Conservation (phyloP, 1,139 yeast genomes). For the Pichia sp. region DNA sequence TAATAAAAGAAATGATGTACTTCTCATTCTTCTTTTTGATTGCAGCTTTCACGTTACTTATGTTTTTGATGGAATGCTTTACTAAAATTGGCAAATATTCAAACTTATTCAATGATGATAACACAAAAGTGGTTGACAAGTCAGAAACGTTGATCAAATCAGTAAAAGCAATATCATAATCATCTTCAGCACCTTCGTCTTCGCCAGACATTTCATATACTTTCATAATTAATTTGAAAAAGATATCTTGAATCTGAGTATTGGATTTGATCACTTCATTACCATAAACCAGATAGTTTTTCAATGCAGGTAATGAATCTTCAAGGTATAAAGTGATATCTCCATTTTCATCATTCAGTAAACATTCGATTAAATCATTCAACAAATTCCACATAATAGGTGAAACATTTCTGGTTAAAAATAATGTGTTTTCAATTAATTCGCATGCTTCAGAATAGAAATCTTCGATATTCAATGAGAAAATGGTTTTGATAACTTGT, state of each 20-base stretch:
- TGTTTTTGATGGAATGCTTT: conserved; percentile 23
- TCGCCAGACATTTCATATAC: conserved; percentile 19
- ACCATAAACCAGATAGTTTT: conserved; percentile 74
- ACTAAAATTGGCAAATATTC: conserved; percentile 37
- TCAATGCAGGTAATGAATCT: conserved; percentile 68
- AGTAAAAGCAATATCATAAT: conserved; percentile 36
- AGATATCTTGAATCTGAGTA: conserved; percentile 26
- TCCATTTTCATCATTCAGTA: conserved; percentile 30
- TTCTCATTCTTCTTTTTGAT: conserved; percentile 28
- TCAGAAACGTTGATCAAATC: conserved; percentile 47
- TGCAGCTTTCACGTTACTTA: conserved; percentile 18
- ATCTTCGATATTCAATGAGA: conserved; percentile 60
- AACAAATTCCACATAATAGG: conserved; percentile 74
- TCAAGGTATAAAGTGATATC: conserved; percentile 45
- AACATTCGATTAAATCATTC: conserved; percentile 38
- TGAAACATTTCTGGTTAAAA: conserved; percentile 61
- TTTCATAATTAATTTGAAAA: conserved; percentile 22
- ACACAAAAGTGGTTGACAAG: conserved; percentile 46
- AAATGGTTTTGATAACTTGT: conserved; percentile 65
- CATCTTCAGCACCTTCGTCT: conserved; percentile 20
- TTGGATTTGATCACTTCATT: conserved; percentile 35
- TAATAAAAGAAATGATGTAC: conserved; percentile 44
- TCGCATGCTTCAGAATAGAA: conserved; percentile 79
- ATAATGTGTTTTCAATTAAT: conserved; percentile 78
- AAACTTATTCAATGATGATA: conserved; percentile 34